Percentiles rank a stretch among this genome's conserved stretches.
phyloP scores from a whole-genome alignment of 208 protist genomes.

The Leishmania martiniquensis region DNA sequence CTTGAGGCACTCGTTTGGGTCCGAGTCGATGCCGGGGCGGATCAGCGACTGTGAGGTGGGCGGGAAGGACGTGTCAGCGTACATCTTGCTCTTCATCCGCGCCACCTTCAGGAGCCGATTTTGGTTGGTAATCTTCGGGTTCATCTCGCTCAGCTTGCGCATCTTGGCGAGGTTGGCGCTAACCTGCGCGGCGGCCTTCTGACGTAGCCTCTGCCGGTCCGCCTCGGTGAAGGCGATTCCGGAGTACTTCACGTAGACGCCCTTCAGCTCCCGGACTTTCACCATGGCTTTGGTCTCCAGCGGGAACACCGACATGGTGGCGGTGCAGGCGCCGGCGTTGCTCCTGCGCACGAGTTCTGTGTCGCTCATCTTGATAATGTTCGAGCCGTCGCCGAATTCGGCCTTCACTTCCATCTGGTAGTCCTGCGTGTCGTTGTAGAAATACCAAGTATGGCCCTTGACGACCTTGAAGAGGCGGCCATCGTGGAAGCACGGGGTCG shows the following conservation, averaged over 20 bases:
- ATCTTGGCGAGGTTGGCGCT: conserved; percentile 31
- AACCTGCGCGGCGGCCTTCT: conserved; percentile 16
- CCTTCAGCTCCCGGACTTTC: conserved; percentile 55
- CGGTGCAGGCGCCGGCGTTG: conserved; percentile 39
- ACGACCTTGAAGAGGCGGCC: conserved; percentile 68
- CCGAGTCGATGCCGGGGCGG: conserved; percentile 43
- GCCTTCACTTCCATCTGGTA: conserved; percentile 66
- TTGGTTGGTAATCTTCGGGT: conserved; percentile 35
- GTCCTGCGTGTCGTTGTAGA: conserved; percentile 84
- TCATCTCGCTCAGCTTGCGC: conserved; percentile 19
- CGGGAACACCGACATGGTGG: conserved; percentile 71
- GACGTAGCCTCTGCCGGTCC: conserved; percentile 38
- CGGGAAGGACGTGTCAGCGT: conserved; percentile 62
- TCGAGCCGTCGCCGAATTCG: conserved; percentile 46
- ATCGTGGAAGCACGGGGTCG: conserved; percentile 59
- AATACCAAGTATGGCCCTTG: conserved; percentile 63
- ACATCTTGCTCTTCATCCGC: conserved; percentile 38
- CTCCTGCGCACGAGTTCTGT: conserved; percentile 30
- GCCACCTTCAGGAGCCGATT: conserved; percentile 41
- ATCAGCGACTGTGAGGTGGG: conserved; percentile 46
- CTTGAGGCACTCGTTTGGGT: conserved; percentile 30
- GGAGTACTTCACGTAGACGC: conserved; percentile 63
- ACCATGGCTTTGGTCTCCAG: conserved; percentile 64
- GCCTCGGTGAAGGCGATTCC: conserved; percentile 67
- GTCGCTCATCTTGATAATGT: conserved; percentile 17